Evolutionary conservation across 257 asterid species (phyloP).

Genomic region (Pogostemon cablin): DNA sequence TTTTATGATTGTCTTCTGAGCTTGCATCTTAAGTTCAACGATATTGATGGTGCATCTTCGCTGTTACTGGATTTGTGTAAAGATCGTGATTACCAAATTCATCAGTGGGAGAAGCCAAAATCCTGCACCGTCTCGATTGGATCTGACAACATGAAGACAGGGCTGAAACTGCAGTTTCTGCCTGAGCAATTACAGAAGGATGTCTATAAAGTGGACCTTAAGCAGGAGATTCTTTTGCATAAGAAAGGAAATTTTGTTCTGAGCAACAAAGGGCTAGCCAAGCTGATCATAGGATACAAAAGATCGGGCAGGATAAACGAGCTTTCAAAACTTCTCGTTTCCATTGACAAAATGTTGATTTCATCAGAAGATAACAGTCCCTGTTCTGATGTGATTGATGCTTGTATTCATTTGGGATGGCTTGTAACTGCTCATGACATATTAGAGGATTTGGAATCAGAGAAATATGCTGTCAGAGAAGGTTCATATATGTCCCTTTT

Average conservation of each 20-base stretch:
- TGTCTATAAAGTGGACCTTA: slow-evolving; percentile 46
- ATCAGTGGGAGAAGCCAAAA: slow-evolving; percentile 38
- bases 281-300: slow-evolving; percentile 56
- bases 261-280: slow-evolving; percentile 69
- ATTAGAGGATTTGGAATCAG: slow-evolving; percentile 72
- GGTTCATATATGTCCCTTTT: slow-evolving; percentile 56
- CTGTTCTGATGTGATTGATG: slow-evolving; percentile 56
- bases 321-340: slow-evolving; percentile 62
- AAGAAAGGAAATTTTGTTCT: slow-evolving; percentile 61
- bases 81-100: slow-evolving; percentile 23
- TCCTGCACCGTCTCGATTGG: slow-evolving; percentile 59
- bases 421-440: slow-evolving; percentile 92
- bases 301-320: slow-evolving; percentile 54
- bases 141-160: slow-evolving; percentile 63
- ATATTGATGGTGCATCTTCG: slow-evolving; percentile 69
- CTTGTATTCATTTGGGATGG: slow-evolving; percentile 78
- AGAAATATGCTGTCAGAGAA: slow-evolving; percentile 39
- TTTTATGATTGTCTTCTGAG: slow-evolving; percentile 70
- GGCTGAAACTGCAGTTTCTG: slow-evolving; percentile 56
- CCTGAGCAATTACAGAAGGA: slow-evolving; percentile 58
- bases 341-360: slow-evolving; percentile 45
- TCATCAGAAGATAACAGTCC: slow-evolving; percentile 38
- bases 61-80: slow-evolving; percentile 54
- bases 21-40: slow-evolving; percentile 75
- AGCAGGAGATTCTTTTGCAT: slow-evolving; percentile 44